Percentiles rank a stretch among this genome's conserved stretches.
Evolutionary conservation across 179 eudicot species (phyloP).

Genomic region (Patellifolia procumbens): DNA sequence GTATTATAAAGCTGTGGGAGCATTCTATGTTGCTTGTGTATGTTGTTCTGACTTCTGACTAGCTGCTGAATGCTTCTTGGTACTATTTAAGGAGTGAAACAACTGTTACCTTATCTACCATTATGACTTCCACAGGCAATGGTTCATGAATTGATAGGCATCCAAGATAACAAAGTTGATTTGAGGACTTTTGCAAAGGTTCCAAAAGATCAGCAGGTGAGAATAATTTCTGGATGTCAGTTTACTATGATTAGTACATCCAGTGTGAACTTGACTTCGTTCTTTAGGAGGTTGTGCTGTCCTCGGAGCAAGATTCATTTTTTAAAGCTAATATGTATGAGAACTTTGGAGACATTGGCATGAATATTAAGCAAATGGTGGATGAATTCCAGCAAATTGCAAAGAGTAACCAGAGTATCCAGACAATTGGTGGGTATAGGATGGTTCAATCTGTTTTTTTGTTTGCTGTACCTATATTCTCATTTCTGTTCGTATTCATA

Average conservation of each 20-base stretch:
- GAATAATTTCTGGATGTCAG: conserved; percentile 11
- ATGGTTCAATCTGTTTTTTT: not conserved
- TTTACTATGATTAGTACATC: not conserved
- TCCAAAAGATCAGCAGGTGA: conserved; percentile 84
- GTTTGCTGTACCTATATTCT: conserved; percentile 2
- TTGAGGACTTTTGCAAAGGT: conserved; percentile 58
- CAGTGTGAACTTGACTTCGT: conserved; percentile 7
- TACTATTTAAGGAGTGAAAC: conserved; percentile 13
- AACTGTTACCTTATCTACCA: conserved; percentile 25
- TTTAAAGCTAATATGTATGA: conserved; percentile 88
- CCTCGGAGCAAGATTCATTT: conserved; percentile 90
- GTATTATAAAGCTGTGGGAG: conserved; percentile 35
- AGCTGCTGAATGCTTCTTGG: conserved; percentile 15
- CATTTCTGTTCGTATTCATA: conserved; percentile 4
- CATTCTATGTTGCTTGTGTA: conserved; percentile 13
- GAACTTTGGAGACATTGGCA: conserved; percentile 92
- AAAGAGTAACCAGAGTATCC: conserved; percentile 87
- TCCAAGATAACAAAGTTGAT: conserved; percentile 89
- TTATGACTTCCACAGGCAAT: conserved; percentile 57
- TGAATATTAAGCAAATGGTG: conserved; percentile 88
- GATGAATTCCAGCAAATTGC: conserved; percentile 93
- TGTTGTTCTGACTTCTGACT: conserved; percentile 14
- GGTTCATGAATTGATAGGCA: conserved; percentile 89
- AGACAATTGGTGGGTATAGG: conserved; percentile 68
- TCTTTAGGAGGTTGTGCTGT: conserved; percentile 77